Evolutionary conservation across 2,329 filamentous ascomycete species (phyloP), one percentile per base, ranked within the genome.

Genomic region (Colletotrichum noveboracense): DNA sequence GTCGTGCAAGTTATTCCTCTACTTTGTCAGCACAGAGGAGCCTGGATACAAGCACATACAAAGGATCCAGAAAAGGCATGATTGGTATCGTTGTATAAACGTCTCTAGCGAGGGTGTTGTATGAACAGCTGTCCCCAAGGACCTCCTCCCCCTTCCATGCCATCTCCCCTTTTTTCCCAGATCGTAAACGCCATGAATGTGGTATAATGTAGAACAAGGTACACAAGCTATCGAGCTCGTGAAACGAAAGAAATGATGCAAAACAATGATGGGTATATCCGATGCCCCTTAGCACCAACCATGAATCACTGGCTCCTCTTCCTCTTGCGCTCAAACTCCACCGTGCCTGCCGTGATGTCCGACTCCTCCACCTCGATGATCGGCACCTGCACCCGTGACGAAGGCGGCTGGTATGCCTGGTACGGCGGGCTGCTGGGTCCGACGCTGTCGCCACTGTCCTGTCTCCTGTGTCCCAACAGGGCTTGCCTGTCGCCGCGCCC

Each of bases 291-390:
- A 56, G 61, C 70, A 61, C 24, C 48, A 55, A 16, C 48, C 34
- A 10, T 28, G 60, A 24, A 48, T 65, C 60, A 76, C 30, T 61
- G 70, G 16, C 70, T 76, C 48, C 62, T 70, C 66, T 73, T 80
- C 81, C 82, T 80, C 66, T 77, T 80, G n/a, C 80, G 78, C 71
- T 83, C 79, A 26, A 81, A 62, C 66, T 83, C 82, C 14, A 38
- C 79, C n/a, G 30, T 62, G 58, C 70, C 79, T 13, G 81, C 78
- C 18, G 78, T 71, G 21, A 80, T 82, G 55, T 78, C 75, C 61
- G 70, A 68, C 75, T 79, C 71, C 77, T 77, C 34, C 71, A 78
- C 43, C 79, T 79, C 26, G 71, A 76, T 76, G 10, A 56, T 68
- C 10, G 74, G 74, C 10, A 60, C 56, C 34, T 30, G 24, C 36